These are phyloP conservation scores for Prunus mongolica DNA, from an alignment of 306 rosid species.

Conservation along the genomic window DNA sequence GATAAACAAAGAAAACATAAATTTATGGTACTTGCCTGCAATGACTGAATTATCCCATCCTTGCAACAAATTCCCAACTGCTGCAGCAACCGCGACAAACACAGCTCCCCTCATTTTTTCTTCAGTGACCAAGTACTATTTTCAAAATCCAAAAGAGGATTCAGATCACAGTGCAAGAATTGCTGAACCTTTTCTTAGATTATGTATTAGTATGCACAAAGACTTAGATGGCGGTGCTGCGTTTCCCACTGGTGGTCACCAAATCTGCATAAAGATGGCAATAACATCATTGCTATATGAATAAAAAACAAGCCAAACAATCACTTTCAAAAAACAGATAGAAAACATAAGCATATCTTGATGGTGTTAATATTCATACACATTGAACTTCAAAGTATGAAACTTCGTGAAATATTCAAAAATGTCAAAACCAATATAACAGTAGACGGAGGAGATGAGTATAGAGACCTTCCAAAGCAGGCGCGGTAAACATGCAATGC, in stretches of 20 bases:
- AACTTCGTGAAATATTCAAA: background rate
- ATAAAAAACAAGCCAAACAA: background rate
- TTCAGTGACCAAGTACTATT: background rate
- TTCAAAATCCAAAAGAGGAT: background rate
- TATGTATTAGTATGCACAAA: background rate
- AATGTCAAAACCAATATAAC: background rate
- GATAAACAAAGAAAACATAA: background rate
- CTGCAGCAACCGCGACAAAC: conserved; percentile 24
- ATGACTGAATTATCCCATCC: conserved; percentile 32
- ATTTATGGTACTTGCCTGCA: conserved; percentile 16
- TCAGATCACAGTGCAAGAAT: conserved; percentile 11
- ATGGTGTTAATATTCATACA: background rate
- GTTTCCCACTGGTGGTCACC: background rate
- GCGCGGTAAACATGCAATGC: background rate
- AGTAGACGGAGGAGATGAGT: background rate
- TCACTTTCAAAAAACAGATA: too few species aligned
- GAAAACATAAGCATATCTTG: too few species aligned
- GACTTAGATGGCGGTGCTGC: background rate
- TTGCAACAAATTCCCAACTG: conserved; percentile 26
- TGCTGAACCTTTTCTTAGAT: background rate
- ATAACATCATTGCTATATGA: background rate
- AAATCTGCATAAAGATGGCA: background rate
- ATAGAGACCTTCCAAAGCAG: background rate
- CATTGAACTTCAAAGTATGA: background rate
- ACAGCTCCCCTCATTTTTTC: conserved; percentile 24